phyloP scores from a whole-genome alignment of 345 rosid species.

The Aquilaria yunnanensis region DNA sequence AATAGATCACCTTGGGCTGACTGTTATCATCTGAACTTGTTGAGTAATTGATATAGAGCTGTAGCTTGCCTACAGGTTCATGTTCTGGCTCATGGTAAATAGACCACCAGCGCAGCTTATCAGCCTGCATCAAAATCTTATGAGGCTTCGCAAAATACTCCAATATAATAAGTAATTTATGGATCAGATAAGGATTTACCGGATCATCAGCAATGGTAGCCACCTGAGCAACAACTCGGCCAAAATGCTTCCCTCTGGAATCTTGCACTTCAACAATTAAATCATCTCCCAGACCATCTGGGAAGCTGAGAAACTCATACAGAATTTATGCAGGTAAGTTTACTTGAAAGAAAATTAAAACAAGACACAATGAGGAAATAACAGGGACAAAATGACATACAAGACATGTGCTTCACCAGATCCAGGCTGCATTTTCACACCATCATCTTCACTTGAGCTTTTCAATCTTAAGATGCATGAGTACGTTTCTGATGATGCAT shows the following conservation, averaged over 20 bases:
- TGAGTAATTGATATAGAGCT: constrained; percentile 73
- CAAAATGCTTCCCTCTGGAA: constrained; percentile 74
- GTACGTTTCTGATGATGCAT: constrained; percentile 55
- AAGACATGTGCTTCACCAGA: constrained; percentile 93
- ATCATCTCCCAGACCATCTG: constrained; percentile 93
- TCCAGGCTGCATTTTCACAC: constrained; percentile 81
- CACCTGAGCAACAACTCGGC: constrained; percentile 89
- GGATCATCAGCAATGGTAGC: constrained; percentile 71
- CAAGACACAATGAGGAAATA: constrained; percentile 9
- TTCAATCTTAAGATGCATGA: constrained; percentile 74
- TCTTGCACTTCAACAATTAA: constrained; percentile 84
- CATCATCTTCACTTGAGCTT: constrained; percentile 77
- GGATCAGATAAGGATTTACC: constrained; percentile 27
- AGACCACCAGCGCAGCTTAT: constrained; percentile 94
- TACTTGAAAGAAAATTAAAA: constrained; percentile 9
- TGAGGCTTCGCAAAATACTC: constrained; percentile 19
- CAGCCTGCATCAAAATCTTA: constrained; percentile 51
- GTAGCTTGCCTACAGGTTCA: constrained; percentile 81
- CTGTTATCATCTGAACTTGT: constrained; percentile 75
- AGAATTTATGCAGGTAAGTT: constrained; percentile 6
- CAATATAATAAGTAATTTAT: constrained; percentile 1
- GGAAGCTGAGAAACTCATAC: constrained; percentile 63
- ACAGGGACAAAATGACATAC: constrained; percentile 41
- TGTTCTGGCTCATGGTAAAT: constrained; percentile 91
- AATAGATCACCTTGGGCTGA: constrained; percentile 60